phyloP scores from a whole-genome alignment of 139 green algal genomes.

The Desmodesmus armatus region DNA sequence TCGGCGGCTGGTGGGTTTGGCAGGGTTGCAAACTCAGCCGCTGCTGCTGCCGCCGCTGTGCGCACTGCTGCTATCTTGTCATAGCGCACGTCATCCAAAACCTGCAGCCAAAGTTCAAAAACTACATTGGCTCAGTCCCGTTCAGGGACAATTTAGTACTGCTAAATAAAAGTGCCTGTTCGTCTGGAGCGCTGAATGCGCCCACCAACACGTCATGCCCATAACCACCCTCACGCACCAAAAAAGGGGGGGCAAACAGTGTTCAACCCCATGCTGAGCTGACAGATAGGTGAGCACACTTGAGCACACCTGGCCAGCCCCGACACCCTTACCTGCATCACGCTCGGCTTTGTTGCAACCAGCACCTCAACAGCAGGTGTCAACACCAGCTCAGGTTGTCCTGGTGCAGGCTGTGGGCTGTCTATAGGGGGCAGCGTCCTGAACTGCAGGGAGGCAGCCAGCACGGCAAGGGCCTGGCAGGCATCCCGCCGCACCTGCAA shows the following conservation, averaged over 20 bases:
- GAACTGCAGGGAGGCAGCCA: background rate
- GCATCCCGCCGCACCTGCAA: slow-evolving; percentile 29
- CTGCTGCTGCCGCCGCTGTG: slow-evolving; percentile 10
- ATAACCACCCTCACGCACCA: too few species aligned
- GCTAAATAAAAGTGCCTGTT: too few species aligned
- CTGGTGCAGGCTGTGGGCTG: background rate
- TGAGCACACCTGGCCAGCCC: too few species aligned
- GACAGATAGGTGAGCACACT: too few species aligned
- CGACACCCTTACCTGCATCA: slow-evolving; percentile 21
- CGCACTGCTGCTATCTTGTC: slow-evolving; percentile 38
- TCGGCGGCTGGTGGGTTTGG: slow-evolving; percentile 17
- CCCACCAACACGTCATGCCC: too few species aligned
- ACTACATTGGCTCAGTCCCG: too few species aligned
- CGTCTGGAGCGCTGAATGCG: too few species aligned
- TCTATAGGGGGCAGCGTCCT: background rate
- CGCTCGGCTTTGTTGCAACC: background rate
- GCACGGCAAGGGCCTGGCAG: background rate
- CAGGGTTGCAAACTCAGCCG: slow-evolving; percentile 1
- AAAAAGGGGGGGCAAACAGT: too few species aligned
- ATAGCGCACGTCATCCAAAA: slow-evolving; percentile 13
- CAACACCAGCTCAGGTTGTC: background rate
- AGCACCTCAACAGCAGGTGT: slow-evolving; percentile 9
- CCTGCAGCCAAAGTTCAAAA: too few species aligned
- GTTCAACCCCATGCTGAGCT: too few species aligned
- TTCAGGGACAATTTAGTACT: too few species aligned